Conservation (phyloP, 2,329 filamentous ascomycete genomes). For the Arthrobotrys sinensis region DNA sequence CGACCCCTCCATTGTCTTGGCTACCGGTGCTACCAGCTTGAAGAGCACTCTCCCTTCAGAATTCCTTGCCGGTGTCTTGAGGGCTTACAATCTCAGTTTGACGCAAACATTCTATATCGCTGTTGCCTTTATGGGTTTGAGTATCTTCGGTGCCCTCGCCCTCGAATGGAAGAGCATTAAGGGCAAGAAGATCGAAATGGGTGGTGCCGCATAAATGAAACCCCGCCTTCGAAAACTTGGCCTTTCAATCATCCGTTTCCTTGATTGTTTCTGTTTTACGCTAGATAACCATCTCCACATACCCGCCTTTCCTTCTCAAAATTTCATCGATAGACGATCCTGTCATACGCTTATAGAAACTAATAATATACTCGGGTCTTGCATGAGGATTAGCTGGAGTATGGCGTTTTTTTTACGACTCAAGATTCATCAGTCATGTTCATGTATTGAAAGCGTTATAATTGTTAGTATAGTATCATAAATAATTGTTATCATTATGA, state of each 20-base stretch:
- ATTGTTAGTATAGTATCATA: slow-evolving; percentile 11
- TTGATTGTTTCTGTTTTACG: neutral
- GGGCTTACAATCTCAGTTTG: slow-evolving; percentile 71
- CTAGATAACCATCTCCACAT: slow-evolving; percentile 43
- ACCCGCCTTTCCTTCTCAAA: slow-evolving; percentile 17
- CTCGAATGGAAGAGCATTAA: slow-evolving; percentile 72
- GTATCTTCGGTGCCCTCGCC: slow-evolving; percentile 69
- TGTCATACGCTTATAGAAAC: slow-evolving; percentile 29
- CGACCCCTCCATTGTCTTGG: slow-evolving; percentile 71
- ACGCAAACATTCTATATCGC: slow-evolving; percentile 72
- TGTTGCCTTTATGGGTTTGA: slow-evolving; percentile 70
- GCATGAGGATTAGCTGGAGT: slow-evolving; percentile 38
- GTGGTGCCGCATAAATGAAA: slow-evolving; percentile 50
- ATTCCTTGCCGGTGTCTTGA: slow-evolving; percentile 69
- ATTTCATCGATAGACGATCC: slow-evolving; percentile 13
- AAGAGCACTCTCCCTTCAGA: slow-evolving; percentile 68
- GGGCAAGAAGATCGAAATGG: slow-evolving; percentile 64
- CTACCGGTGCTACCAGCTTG: slow-evolving; percentile 72
- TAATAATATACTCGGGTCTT: slow-evolving; percentile 28
- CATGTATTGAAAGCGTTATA: neutral
- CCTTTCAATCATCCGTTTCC: neutral
- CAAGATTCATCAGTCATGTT: slow-evolving; percentile 1
- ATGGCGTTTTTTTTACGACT: slow-evolving; percentile 30
- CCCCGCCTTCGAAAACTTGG: neutral
- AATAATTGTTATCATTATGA: slow-evolving; percentile 3